Evolutionary conservation across 306 rosid genomes (phyloP), one percentile per base, ranked within the genome.

Genomic region (Castanea crenata): DNA sequence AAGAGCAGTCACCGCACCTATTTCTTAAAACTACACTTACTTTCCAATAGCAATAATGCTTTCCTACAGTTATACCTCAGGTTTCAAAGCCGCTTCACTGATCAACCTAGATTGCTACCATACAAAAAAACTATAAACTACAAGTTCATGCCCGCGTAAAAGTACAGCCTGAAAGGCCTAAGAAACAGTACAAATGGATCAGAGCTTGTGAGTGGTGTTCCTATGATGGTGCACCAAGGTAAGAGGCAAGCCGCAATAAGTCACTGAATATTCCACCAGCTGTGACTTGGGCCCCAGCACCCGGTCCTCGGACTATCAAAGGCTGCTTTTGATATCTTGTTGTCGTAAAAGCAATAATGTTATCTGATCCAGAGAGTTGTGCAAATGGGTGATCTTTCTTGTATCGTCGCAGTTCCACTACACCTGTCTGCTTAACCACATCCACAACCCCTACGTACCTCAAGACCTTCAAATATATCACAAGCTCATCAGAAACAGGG

Each of bases 261-360:
- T 95, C 99, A 38, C 97, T 86, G 81, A 95, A 95, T 82, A 95
- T 88, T 74, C 99, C 99, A 71, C 99, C 99, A 8, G 99, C 99
- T 6, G 99, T 95, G 76, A 95, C 99, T 89, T 95, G 90, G 21
- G 99, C 99, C 78, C 99, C 99, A 4, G 98, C 99, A 52, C 99
- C 99, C 3, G 99, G 97, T 7, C 99, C 99, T 6, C 99, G 97
- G 34, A 94, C 90, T 67, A 94, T 94, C 78, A 94, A 82, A 82
- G 97, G 99, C 74, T 94, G 99, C 29, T 85, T 72, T 72, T 86
- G 79, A 69, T 94, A 94, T 87, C 99, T 92, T 27, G 80, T 86
- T 55, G 99, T 92, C 13, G 99, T 92, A 76, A 94, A 92, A 63
- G 99, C 99, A 69, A 94, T 94, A 6, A 94, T 94, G 52, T 94